phyloP scores from a whole-genome alignment of 129 eudicot genomes.

The Pittosporum tobira region DNA sequence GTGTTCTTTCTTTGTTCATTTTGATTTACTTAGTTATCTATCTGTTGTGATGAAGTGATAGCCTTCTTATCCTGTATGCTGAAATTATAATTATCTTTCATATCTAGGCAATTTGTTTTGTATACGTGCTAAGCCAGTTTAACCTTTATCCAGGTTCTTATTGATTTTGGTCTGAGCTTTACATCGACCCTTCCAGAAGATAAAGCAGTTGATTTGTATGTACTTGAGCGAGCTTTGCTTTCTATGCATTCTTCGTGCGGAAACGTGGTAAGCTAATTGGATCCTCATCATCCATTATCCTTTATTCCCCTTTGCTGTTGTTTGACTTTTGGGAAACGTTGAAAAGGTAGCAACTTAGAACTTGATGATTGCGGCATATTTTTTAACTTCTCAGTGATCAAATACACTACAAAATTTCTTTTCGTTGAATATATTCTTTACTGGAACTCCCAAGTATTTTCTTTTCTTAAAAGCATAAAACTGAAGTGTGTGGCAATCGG shows the following conservation, averaged over 20 bases:
- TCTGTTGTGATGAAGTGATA: too few relatives aligned
- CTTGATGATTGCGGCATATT: background rate
- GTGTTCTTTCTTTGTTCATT: conserved; percentile 1
- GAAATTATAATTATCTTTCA: background rate
- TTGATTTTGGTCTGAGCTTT: conserved; percentile 90
- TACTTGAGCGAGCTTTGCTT: conserved; percentile 86
- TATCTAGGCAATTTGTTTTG: background rate
- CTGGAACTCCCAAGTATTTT: background rate
- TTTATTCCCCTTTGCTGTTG: background rate
- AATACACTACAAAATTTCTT: background rate
- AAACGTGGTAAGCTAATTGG: conserved; percentile 60
- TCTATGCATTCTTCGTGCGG: conserved; percentile 99
- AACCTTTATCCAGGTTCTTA: conserved; percentile 42
- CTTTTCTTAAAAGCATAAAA: background rate
- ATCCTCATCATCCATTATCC: background rate
- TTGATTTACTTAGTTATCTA: background rate
- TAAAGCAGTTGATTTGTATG: conserved; percentile 95
- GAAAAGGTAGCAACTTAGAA: background rate
- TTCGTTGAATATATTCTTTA: too few relatives aligned
- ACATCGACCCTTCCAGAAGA: conserved; percentile 92
- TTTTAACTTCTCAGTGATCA: background rate
- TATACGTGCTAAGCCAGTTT: background rate
- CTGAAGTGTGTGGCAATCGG: background rate
- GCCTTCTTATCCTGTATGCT: background rate
- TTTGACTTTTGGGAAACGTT: background rate